These are phyloP conservation scores for Myriosclerotinia scirpicola DNA, from an alignment of 2,329 filamentous ascomycete species.

Conservation along the genomic window DNA sequence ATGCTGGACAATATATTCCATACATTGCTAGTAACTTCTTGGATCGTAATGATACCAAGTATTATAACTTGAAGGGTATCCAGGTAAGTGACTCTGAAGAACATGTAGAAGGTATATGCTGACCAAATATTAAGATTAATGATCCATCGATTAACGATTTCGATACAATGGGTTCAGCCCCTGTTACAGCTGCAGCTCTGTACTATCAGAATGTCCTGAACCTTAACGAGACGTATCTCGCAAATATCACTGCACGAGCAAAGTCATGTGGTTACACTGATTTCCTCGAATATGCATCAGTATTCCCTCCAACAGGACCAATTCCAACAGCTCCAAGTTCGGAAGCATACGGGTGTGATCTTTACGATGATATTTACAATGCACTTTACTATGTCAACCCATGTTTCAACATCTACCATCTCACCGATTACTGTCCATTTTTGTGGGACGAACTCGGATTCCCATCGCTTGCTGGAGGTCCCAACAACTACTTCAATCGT, in stretches of 20 bases:
- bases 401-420: constrained; percentile 65
- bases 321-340: constrained; percentile 46
- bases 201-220: constrained; percentile 52
- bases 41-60: constrained; percentile 49
- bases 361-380: constrained; percentile 46
- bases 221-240: constrained; percentile 52
- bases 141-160: constrained; percentile 54
- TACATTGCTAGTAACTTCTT: constrained; percentile 54
- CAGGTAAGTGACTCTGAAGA: constrained; percentile 39
- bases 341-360: constrained; percentile 29
- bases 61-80: constrained; percentile 59
- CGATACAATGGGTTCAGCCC: constrained; percentile 28
- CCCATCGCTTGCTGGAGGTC: constrained; percentile 53
- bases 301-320: constrained; percentile 57
- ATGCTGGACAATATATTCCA: constrained; percentile 50
- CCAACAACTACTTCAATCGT: constrained; percentile 61
- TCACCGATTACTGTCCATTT: constrained; percentile 50
- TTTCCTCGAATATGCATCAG: constrained; percentile 50
- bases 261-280: constrained; percentile 54
- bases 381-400: constrained; percentile 54
- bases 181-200: constrained; percentile 52
- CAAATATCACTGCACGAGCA: constrained; percentile 46
- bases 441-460: constrained; percentile 37
- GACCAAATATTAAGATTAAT: constrained; percentile 47
- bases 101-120: background rate